phyloP scores from a whole-genome alignment of 805 yeast species.

The Metschnikowia henanensis region DNA sequence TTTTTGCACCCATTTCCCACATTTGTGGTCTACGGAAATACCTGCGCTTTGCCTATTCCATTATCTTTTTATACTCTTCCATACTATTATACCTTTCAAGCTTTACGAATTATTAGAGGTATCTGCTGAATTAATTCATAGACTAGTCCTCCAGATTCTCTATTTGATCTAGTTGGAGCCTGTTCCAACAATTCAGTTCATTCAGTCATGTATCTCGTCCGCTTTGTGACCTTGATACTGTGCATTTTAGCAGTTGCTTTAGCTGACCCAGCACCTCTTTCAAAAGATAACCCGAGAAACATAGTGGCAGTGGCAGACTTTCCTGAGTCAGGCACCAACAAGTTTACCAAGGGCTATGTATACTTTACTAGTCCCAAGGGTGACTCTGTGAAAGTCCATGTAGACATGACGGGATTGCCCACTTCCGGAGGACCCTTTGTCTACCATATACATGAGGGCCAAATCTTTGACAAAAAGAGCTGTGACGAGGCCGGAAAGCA shows the following conservation, averaged over 20 bases:
- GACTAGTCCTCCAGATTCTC: no score
- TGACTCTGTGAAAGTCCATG: conserved; percentile 62
- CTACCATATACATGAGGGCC: conserved; percentile 64
- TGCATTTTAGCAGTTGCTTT: conserved; percentile 1
- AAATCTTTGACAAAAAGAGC: conserved; percentile 47
- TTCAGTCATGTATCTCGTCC: not conserved
- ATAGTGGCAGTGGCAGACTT: conserved; percentile 59
- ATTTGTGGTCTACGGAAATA: not conserved
- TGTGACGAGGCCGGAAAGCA: conserved; percentile 58
- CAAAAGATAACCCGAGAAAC: conserved; percentile 48
- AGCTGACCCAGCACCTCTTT: conserved; percentile 51
- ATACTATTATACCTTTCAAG: no score
- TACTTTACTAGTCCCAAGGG: conserved; percentile 57
- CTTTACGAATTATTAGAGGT: no score
- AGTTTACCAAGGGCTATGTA: conserved; percentile 39
- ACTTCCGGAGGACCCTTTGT: conserved; percentile 63
- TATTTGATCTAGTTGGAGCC: no score
- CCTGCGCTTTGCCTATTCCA: not conserved
- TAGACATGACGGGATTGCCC: conserved; percentile 72
- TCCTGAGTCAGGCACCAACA: conserved; percentile 26
- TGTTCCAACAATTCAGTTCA: no score
- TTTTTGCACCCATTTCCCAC: conserved; percentile 13
- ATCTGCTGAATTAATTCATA: no score
- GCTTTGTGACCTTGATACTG: conserved; percentile 2
- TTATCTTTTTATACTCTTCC: no score